Evolutionary conservation across 192 early-diverging fungal genomes (phyloP).

Genomic region (Coemansia furcata): DNA sequence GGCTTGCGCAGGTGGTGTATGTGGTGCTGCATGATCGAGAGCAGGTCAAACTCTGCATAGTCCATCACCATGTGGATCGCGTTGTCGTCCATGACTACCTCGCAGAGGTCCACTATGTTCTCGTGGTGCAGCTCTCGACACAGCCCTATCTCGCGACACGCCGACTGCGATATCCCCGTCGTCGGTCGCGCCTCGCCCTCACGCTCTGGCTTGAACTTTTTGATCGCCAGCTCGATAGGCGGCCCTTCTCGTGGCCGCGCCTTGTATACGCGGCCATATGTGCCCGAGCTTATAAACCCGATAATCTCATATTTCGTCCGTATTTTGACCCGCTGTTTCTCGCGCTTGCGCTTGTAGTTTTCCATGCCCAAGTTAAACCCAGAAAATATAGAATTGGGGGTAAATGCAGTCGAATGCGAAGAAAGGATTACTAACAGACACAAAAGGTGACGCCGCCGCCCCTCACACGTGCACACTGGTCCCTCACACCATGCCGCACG

Average conservation of each 20-base stretch:
- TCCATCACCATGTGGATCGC: slow-evolving; percentile 97
- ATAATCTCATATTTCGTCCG: slow-evolving; percentile 77
- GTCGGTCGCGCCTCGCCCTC: slow-evolving; percentile 71
- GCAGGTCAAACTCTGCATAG: slow-evolving; percentile 90
- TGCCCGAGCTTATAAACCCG: slow-evolving; percentile 93
- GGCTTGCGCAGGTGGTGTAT: slow-evolving; percentile 73
- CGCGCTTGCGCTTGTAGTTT: slow-evolving; percentile 52
- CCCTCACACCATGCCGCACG: not conserved
- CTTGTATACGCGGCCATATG: slow-evolving; percentile 96
- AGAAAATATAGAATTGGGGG: not conserved
- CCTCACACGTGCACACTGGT: not conserved
- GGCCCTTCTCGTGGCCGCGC: slow-evolving; percentile 62
- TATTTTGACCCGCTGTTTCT: slow-evolving; percentile 53
- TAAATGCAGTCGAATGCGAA: not conserved
- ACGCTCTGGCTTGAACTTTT: slow-evolving; percentile 96
- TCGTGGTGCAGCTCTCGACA: slow-evolving; percentile 88
- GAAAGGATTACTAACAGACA: not conserved
- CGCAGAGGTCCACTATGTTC: slow-evolving; percentile 83
- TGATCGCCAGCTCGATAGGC: slow-evolving; percentile 81
- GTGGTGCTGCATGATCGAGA: slow-evolving; percentile 90
- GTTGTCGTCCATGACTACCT: slow-evolving; percentile 89
- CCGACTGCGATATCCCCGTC: slow-evolving; percentile 89
- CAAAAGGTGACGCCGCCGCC: not conserved
- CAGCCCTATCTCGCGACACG: slow-evolving; percentile 89
- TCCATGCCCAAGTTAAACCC: slow-evolving; percentile 28